A percentile compares a stretch with the other conserved stretches of the same genome.
Conservation (phyloP, 2,329 filamentous ascomycete genomes). For the Lecanosticta acicola region DNA sequence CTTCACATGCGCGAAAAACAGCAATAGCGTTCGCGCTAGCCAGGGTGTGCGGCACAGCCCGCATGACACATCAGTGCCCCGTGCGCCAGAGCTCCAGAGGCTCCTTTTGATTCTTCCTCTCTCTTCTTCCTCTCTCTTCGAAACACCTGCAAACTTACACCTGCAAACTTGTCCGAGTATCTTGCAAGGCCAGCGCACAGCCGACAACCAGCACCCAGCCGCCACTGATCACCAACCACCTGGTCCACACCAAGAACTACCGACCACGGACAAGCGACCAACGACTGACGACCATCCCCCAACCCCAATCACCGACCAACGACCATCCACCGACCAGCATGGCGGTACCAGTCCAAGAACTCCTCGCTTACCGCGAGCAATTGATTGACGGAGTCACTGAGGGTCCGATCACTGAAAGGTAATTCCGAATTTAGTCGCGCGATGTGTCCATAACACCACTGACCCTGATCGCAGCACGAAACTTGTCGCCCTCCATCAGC, state of each 20-base stretch:
- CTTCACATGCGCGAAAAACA: neutral
- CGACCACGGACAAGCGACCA: too few species aligned
- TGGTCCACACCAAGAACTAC: too few species aligned
- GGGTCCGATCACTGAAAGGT: neutral
- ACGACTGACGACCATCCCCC: too few species aligned
- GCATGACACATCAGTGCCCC: neutral
- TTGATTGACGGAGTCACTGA: neutral
- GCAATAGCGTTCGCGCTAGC: neutral
- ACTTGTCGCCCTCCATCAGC: slow-evolving; percentile 12
- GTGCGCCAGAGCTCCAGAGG: neutral
- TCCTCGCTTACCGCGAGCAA: neutral
- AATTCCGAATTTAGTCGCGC: too few species aligned
- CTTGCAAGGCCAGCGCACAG: neutral
- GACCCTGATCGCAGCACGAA: neutral
- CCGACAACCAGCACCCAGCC: too few species aligned
- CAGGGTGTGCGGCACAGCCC: neutral
- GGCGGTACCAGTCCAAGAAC: neutral
- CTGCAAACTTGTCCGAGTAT: neutral
- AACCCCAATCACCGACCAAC: too few species aligned
- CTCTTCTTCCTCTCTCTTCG: neutral
- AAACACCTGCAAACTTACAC: neutral
- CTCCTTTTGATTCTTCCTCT: neutral
- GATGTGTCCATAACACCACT: too few species aligned
- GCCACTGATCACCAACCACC: too few species aligned
- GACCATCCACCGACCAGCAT: too few species aligned